Base-by-base conservation (phyloP, 345 rosid species). In the Toxicodendron radicans region DNA sequence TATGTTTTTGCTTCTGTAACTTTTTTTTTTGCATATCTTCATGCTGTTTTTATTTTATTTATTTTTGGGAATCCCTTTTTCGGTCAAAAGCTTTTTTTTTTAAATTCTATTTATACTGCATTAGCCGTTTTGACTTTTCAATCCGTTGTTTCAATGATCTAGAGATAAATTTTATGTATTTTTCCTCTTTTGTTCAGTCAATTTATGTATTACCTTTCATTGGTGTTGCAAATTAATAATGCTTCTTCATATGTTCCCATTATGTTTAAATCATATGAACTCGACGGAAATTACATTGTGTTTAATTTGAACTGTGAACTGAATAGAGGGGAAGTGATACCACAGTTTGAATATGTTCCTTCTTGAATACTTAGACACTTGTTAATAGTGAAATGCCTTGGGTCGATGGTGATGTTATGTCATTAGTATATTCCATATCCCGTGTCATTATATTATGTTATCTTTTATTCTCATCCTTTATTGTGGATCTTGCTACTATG, bases 81-180 rank as follows among this genome's bases (percentile, higher is more conserved):
- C 5, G 0, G 24, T 33, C 30, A 11, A 49, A 23, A 20, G 46
- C 59, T 74, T 58, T 1, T 57, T 46, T 58, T 21, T 32, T 7
- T 54, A 0, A 1, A 14, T 57, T 12, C 67, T 65, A 33, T 66
- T 45, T 32, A 49, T n/a, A 6, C 54, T 10, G 2, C 12, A 30
- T 58, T 58, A 32, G 49, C 48, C 46, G 27, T 66, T n/a, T 48
- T 66, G 66, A 45, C 48, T 46, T 21, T 24, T 24, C 30, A 52
- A 18, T 21, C 27, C 66, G 17, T 4, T 7, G 43, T 66, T 64
- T 62, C 43, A 45, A 60, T 43, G 51, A 72, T 72, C 68, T 73
- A 35, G 54, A 53, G 68, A n/a, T 32, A 49, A 46, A 35, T 64
- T 71, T 58, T 58, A 13, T 38, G 52, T 14, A 14, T 32, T 18